Evolutionary conservation across 2,329 filamentous ascomycete genomes (phyloP).

Genomic region (Colletotrichum kahawae): DNA sequence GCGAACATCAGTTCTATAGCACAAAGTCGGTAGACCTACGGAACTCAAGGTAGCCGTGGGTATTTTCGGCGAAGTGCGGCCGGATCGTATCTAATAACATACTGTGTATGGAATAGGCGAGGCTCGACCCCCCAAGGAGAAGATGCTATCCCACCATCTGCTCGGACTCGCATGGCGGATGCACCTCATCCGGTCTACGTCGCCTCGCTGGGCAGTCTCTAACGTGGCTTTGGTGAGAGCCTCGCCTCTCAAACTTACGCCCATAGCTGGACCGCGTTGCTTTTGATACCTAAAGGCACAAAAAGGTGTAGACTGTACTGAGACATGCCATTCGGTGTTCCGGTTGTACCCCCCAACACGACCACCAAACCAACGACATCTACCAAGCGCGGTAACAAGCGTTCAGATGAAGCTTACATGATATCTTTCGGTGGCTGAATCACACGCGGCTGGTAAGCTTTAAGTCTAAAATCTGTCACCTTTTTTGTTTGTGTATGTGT

Average conservation of each 20-base stretch:
- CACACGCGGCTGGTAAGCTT: neutral
- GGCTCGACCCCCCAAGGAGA: neutral
- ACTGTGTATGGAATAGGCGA: neutral
- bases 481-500: neutral
- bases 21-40: neutral
- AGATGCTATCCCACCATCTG: neutral
- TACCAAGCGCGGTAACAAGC: neutral
- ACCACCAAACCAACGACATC: neutral
- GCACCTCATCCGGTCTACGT: neutral
- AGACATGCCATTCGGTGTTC: neutral
- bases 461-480: neutral
- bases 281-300: neutral
- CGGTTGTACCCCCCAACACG: neutral
- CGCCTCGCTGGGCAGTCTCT: neutral
- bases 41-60: neutral
- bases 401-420: neutral
- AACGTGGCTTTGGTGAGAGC: neutral
- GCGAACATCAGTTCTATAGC: neutral
- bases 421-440: neutral
- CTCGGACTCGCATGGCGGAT: neutral
- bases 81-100: neutral
- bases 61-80: neutral
- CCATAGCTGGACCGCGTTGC: neutral
- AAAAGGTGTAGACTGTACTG: neutral
- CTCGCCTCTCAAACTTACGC: neutral